A percentile compares a stretch with the other conserved stretches of the same genome.
Conservation (phyloP, 352 stramenopile genomes). For the Phytophthora tubulina region DNA sequence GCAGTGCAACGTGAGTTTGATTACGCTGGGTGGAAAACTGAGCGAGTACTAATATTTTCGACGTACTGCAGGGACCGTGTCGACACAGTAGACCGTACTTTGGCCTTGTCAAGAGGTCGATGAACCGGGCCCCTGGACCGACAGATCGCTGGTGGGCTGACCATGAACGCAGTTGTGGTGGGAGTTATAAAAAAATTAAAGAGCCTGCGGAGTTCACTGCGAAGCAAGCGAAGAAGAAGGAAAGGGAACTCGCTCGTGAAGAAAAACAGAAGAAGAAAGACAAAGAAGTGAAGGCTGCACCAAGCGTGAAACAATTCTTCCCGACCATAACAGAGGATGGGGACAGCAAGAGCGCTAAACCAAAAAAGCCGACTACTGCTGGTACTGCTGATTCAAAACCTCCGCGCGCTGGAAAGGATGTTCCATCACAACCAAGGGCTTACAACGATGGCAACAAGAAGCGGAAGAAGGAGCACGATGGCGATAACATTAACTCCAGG, state of each 20-base stretch:
- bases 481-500: not conserved
- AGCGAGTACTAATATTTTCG: not conserved
- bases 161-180: slow-evolving; percentile 74
- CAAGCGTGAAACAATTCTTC: slow-evolving; percentile 47
- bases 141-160: slow-evolving; percentile 81
- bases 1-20: slow-evolving; percentile 76
- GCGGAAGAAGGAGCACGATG: slow-evolving; percentile 21
- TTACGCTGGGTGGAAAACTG: not conserved
- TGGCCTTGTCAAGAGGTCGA: slow-evolving; percentile 86
- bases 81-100: slow-evolving; percentile 72
- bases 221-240: slow-evolving; percentile 69
- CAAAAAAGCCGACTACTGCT: slow-evolving; percentile 1
- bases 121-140: slow-evolving; percentile 86
- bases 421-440: slow-evolving; percentile 9
- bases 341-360: not conserved
- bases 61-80: slow-evolving; percentile 64
- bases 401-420: slow-evolving; percentile 37
- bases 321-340: slow-evolving; percentile 9
- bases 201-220: slow-evolving; percentile 65
- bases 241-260: slow-evolving; percentile 32
- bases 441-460: slow-evolving; percentile 22
- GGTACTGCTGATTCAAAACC: slow-evolving; percentile 20
- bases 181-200: slow-evolving; percentile 79
- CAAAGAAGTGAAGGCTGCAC: slow-evolving; percentile 28
- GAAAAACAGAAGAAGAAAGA: slow-evolving; percentile 44